phyloP scores from a whole-genome alignment of 108 stramenopile species.

The Nannochloropsis granulata region DNA sequence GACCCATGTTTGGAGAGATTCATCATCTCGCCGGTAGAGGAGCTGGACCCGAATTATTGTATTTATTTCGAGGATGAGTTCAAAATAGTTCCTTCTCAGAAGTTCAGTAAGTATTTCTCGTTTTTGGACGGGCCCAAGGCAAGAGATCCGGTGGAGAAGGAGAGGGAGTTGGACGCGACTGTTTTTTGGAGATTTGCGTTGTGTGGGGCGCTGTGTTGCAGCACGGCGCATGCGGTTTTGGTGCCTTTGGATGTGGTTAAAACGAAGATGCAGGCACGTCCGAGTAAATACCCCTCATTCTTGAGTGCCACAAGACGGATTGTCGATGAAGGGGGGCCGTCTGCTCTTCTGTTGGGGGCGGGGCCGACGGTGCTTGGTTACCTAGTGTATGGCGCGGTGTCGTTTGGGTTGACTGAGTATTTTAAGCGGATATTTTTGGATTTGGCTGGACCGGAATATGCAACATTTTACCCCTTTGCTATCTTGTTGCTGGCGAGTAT shows the following conservation, averaged over 20 bases:
- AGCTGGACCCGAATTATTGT: conserved; percentile 28
- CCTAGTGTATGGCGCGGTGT: conserved; percentile 12
- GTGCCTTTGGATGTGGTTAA: conserved; percentile 25
- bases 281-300: conserved; percentile 8
- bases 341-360: conserved; percentile 17
- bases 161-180: conserved; percentile 5
- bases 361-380: conserved; percentile 21
- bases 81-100: conserved; percentile 23
- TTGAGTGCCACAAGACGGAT: background rate
- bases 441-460: conserved; percentile 9
- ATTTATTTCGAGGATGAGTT: conserved; percentile 27
- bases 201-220: conserved; percentile 18
- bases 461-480: conserved; percentile 15
- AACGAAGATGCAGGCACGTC: conserved; percentile 18
- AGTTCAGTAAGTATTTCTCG: conserved; percentile 19
- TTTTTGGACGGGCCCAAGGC: conserved; percentile 26
- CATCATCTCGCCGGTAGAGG: conserved; percentile 19
- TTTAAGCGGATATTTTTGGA: conserved; percentile 20
- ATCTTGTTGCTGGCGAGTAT: conserved; percentile 11
- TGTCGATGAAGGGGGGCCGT: conserved; percentile 7
- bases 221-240: conserved; percentile 16
- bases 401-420: conserved; percentile 24
- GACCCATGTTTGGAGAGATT: conserved; percentile 30
- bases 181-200: conserved; percentile 20
- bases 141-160: conserved; percentile 25